Evolutionary conservation across 345 rosid genomes (phyloP).

Genomic region (Eucalyptus tenuipes): DNA sequence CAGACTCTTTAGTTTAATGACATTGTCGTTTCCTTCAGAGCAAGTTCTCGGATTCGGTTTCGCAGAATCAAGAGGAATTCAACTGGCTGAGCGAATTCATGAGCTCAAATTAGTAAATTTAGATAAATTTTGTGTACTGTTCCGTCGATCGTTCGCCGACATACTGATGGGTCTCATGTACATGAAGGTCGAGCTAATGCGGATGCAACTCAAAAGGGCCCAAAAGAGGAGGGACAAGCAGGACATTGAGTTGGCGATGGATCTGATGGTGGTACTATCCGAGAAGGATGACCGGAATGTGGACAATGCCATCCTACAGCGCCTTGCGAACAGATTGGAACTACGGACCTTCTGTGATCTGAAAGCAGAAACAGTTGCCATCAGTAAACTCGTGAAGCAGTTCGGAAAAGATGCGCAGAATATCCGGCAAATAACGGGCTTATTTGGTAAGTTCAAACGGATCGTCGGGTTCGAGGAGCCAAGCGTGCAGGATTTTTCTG

Average conservation of each 20-base stretch:
- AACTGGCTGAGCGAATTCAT: neutral
- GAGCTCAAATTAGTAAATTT: neutral
- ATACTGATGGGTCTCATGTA: neutral
- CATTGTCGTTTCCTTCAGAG: neutral
- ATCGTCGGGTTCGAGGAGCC: slow-evolving; percentile 25
- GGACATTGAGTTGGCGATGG: slow-evolving; percentile 60
- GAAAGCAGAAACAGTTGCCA: slow-evolving; percentile 29
- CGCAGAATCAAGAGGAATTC: neutral
- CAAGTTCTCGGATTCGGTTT: neutral
- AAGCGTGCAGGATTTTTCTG: slow-evolving; percentile 15
- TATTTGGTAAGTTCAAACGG: slow-evolving; percentile 39
- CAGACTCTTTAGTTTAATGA: neutral
- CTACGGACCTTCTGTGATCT: slow-evolving; percentile 34
- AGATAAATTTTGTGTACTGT: neutral
- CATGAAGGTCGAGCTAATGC: slow-evolving; percentile 42
- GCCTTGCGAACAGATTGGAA: slow-evolving; percentile 46
- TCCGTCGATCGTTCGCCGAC: neutral
- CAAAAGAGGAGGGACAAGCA: slow-evolving; percentile 40
- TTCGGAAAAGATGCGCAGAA: slow-evolving; percentile 24
- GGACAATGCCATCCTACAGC: slow-evolving; percentile 35
- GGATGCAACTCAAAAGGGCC: slow-evolving; percentile 41
- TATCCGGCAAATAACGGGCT: slow-evolving; percentile 16
- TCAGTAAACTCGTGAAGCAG: slow-evolving; percentile 17
- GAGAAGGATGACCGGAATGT: slow-evolving; percentile 32
- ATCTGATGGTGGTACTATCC: slow-evolving; percentile 45